phyloP scores from a whole-genome alignment of 1,284 basidiomycete species.

The Tremellales sp. region DNA sequence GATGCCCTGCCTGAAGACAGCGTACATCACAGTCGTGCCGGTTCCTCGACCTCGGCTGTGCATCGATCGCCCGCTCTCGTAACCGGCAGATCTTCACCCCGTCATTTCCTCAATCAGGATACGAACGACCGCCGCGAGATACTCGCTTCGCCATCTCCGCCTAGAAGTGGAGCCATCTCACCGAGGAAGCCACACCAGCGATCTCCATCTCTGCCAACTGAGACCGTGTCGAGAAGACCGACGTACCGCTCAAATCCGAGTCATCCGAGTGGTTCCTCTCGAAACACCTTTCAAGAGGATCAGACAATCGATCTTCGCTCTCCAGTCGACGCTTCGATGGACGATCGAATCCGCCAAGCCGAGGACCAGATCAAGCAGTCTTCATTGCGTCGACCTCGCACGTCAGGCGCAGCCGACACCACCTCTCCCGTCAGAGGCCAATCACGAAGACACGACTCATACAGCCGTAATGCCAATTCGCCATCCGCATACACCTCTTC shows the following conservation, averaged over 20 bases:
- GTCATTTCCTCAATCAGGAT: neutral
- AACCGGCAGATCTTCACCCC: no score
- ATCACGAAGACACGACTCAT: slow-evolving; percentile 7
- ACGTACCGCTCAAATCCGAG: neutral
- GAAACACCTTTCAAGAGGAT: slow-evolving; percentile 9
- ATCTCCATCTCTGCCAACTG: slow-evolving; percentile 4
- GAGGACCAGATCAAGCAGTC: slow-evolving; percentile 27
- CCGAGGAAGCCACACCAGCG: neutral
- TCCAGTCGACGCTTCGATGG: slow-evolving; percentile 15
- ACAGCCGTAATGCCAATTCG: slow-evolving; percentile 3
- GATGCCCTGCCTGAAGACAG: neutral
- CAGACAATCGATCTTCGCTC: neutral
- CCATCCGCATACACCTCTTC: slow-evolving; percentile 1
- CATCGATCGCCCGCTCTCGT: no score
- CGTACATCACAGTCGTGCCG: neutral
- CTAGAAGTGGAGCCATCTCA: neutral
- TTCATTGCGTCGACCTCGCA: slow-evolving; percentile 2
- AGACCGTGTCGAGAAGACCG: neutral
- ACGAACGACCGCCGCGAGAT: neutral
- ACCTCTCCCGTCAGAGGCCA: slow-evolving; percentile 1
- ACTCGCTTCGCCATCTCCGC: neutral
- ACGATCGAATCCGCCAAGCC: slow-evolving; percentile 34
- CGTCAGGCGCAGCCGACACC: slow-evolving; percentile 5
- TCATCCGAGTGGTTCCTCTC: neutral
- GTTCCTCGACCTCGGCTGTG: no score